phyloP scores from a whole-genome alignment of 805 yeast genomes.

The Naumovozyma castellii region DNA sequence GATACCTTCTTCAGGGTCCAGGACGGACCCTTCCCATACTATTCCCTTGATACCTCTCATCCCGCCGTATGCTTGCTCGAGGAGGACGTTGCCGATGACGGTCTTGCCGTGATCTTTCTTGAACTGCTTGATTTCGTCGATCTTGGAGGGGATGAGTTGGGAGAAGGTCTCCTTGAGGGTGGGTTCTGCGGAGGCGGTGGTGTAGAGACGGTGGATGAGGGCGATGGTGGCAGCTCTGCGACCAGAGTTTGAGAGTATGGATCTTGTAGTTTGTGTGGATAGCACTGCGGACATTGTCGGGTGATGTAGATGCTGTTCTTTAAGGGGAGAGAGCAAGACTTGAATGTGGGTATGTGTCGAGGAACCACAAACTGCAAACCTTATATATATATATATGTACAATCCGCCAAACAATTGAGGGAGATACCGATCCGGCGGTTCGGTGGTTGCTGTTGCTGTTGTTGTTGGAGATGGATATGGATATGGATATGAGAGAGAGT shows the following conservation, averaged over 20 bases:
- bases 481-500: no score
- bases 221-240: neutral
- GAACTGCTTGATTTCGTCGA: conserved; percentile 73
- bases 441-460: no score
- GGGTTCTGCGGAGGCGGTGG: conserved; percentile 28
- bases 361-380: no score
- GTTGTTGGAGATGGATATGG: no score
- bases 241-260: neutral
- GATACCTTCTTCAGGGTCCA: conserved; percentile 79
- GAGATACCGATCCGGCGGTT: no score
- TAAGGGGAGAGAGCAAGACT: no score
- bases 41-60: conserved; percentile 81
- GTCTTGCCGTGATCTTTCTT: conserved; percentile 81
- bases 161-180: conserved; percentile 92
- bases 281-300: neutral
- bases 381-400: no score
- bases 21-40: conserved; percentile 83
- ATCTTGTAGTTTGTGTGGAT: neutral
- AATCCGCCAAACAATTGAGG: no score
- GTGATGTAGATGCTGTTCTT: neutral
- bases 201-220: neutral
- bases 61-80: conserved; percentile 85
- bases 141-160: conserved; percentile 82
- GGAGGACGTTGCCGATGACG: conserved; percentile 59
- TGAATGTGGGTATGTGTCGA: no score